These are phyloP conservation scores for Malus hybrid DNA, from an alignment of 331 rosid genomes.

Conservation along the genomic window DNA sequence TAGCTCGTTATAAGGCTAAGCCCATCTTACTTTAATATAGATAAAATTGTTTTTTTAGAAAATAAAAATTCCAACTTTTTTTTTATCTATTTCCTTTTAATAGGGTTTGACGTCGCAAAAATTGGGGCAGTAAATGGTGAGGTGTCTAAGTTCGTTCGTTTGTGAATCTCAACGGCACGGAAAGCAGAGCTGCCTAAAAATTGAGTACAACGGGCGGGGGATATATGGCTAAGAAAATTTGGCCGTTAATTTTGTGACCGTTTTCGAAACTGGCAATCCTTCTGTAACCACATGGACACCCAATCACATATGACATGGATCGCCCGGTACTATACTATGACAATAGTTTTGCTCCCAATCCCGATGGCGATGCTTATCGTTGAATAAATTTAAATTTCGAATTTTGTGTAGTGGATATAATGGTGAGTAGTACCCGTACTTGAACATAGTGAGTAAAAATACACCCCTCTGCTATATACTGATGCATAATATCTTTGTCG, in stretches of 20 bases:
- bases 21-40: too few species aligned
- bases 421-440: too few species aligned
- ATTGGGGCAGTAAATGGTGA: not conserved
- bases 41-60: too few species aligned
- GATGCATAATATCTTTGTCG: not conserved
- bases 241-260: conserved; percentile 38
- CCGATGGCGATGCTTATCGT: too few species aligned
- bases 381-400: too few species aligned
- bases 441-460: too few species aligned
- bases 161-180: not conserved
- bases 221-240: not conserved
- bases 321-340: not conserved
- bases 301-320: not conserved
- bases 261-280: conserved; percentile 29
- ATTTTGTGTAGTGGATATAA: too few species aligned
- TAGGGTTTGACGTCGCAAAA: not conserved
- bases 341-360: not conserved
- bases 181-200: conserved; percentile 6
- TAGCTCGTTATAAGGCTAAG: rapidly evolving
- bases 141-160: not conserved
- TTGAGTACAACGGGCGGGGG: not conserved
- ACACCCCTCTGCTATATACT: too few species aligned
- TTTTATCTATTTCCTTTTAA: too few species aligned
- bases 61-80: too few species aligned
- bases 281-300: conserved; percentile 14